phyloP scores from a whole-genome alignment of 2,329 filamentous ascomycete genomes.

The Diaporthe vexans region DNA sequence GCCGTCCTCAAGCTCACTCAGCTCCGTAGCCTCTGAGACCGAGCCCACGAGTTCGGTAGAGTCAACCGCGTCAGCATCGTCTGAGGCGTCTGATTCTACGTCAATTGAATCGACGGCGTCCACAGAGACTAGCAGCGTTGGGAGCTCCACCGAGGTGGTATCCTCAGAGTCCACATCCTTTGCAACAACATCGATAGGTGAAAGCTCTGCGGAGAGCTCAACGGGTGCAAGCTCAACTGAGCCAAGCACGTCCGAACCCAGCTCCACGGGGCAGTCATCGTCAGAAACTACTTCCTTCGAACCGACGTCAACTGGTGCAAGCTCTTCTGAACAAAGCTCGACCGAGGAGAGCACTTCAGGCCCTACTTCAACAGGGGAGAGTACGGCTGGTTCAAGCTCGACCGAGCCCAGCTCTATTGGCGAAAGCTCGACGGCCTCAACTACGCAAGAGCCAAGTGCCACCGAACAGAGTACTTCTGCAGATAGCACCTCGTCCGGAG shows the following conservation, averaged over 20 bases:
- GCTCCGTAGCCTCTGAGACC: background rate
- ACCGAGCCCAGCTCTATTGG: background rate
- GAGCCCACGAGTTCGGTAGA: background rate
- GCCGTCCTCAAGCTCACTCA: background rate
- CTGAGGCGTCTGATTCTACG: background rate
- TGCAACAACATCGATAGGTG: background rate
- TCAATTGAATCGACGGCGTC: background rate
- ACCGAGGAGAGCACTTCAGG: background rate
- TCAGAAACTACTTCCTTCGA: background rate
- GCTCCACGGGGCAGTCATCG: background rate
- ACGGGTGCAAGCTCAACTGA: background rate
- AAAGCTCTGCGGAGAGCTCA: conserved; percentile 1
- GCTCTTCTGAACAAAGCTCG: background rate
- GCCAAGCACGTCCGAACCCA: too few species aligned
- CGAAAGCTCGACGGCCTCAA: background rate
- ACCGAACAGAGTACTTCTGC: background rate
- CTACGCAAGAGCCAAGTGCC: background rate
- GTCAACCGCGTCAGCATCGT: background rate
- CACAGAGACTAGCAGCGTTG: background rate
- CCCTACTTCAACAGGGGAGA: too few species aligned
- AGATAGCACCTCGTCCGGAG: background rate
- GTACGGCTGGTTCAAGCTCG: background rate
- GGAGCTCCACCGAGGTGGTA: background rate
- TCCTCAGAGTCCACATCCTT: background rate
- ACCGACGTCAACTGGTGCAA: background rate